Evolutionary conservation across 257 asterid genomes (phyloP), one percentile per base, ranked within the genome.

Genomic region (Jasminum sambac): DNA sequence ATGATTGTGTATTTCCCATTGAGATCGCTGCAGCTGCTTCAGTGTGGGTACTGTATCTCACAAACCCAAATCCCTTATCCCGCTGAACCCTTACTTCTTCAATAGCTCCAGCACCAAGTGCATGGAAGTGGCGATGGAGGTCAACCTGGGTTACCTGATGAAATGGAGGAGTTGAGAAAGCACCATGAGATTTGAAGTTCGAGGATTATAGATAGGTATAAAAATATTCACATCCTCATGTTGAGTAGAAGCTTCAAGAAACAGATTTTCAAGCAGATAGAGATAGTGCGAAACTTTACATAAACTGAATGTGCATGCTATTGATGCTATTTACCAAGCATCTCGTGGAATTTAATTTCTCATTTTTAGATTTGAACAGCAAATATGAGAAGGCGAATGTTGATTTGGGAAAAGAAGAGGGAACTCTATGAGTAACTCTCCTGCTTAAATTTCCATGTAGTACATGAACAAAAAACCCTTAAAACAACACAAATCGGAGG

Each of bases 21-120:
- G 90, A 87, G 72, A 95, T 95, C 26, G 96, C 99, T 84, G 82
- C 69, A 24, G 96, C 95, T 64, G 99, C 97, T 79, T 88, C 99
- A 24, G 87, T 85, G 72, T 95, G 98, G 55, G 89, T 91, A 75
- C 81, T 87, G 78, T 87, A 95, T 78, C 98, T 85, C 34, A 93
- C 91, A 67, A 93, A 93, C 61, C 97, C 97, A 79, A 90, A 93
- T 37, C 97, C 96, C 79, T 90, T 90, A 67, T 95, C 99, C 16
- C 96, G 96, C 81, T 95, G 99, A 61, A 91, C 83, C 58, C 99
- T 83, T n/a, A 95, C 96, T 82, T 95, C 98, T 83, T 91, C 98
- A 34, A 94, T 88, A 46, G 84, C 84, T 60, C 99, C 99, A 69
- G 90, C 96, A 68, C 95, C 90, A 36, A 95, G 90, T 14, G 88